Conservation (phyloP, 2,329 filamentous ascomycete species). For the Alternaria incomplexa region DNA sequence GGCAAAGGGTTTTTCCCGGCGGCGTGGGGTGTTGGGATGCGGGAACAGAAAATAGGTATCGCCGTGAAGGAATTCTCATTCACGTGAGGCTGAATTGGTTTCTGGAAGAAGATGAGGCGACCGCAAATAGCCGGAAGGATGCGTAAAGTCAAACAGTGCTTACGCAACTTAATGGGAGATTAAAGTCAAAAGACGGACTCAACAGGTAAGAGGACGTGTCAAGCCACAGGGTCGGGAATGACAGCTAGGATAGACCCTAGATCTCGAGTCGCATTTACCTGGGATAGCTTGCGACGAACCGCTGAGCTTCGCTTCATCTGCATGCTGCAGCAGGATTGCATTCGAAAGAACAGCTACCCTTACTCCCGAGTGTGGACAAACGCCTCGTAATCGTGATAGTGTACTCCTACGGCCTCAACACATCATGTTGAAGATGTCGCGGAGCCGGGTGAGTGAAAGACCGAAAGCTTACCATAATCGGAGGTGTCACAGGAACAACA, state of each 20-base stretch:
- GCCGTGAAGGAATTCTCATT: background rate
- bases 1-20: conserved; percentile 11
- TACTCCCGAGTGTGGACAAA: background rate
- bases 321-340: conserved; percentile 1
- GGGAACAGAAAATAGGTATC: background rate
- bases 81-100: background rate
- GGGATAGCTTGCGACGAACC: conserved; percentile 7
- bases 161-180: background rate
- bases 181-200: background rate
- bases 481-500: conserved; percentile 15
- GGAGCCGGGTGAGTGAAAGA: conserved; percentile 18
- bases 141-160: background rate
- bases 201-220: background rate
- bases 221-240: conserved; percentile 1
- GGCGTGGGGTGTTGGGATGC: conserved; percentile 6
- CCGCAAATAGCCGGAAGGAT: background rate
- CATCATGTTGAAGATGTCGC: conserved; percentile 3
- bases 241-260: background rate
- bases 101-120: background rate
- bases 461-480: conserved; percentile 17
- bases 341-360: conserved; percentile 7
- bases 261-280: conserved; percentile 8
- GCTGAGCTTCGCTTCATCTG: background rate
- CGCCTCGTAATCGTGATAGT: background rate
- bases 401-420: background rate